Evolutionary conservation across 2,329 filamentous ascomycete species (phyloP).

Genomic region (Alternaria sp.): DNA sequence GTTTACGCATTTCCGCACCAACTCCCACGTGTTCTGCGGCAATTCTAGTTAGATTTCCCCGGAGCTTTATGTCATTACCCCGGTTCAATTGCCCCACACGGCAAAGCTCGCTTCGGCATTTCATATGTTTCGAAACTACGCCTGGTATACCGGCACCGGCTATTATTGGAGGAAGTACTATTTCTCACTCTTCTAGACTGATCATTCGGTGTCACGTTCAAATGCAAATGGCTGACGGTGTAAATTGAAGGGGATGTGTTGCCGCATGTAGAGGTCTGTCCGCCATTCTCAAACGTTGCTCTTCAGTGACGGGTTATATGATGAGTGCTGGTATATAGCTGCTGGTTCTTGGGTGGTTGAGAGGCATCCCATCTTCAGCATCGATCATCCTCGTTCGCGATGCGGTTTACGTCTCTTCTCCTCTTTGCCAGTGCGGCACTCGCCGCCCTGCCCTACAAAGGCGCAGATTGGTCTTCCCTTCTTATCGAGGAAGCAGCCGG

Average conservation of each 20-base stretch:
- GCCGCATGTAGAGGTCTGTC: conserved; percentile 1
- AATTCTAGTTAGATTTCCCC: conserved; percentile 1
- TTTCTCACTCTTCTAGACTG: neutral
- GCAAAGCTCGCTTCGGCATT: conserved; percentile 4
- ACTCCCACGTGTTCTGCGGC: conserved; percentile 1
- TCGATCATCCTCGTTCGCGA: conserved; percentile 18
- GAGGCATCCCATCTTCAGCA: neutral
- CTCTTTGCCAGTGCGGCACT: conserved; percentile 36
- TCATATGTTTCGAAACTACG: conserved; percentile 17
- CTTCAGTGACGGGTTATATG: neutral
- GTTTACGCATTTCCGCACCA: neutral
- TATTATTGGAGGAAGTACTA: conserved; percentile 18
- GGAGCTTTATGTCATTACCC: conserved; percentile 2
- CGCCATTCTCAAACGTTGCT: neutral
- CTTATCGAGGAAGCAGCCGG: conserved; percentile 69
- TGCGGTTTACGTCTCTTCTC: conserved; percentile 37
- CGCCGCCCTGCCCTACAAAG: conserved; percentile 67
- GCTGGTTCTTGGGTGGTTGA: neutral
- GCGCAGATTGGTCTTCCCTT: conserved; percentile 75
- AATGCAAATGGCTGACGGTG: neutral
- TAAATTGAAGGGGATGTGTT: conserved; percentile 5
- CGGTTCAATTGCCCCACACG: conserved; percentile 1
- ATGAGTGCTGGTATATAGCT: neutral
- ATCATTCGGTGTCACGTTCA: neutral
- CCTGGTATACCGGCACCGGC: neutral